Base-by-base conservation (phyloP, 352 stramenopile species). In the Phytopythium sindhum region DNA sequence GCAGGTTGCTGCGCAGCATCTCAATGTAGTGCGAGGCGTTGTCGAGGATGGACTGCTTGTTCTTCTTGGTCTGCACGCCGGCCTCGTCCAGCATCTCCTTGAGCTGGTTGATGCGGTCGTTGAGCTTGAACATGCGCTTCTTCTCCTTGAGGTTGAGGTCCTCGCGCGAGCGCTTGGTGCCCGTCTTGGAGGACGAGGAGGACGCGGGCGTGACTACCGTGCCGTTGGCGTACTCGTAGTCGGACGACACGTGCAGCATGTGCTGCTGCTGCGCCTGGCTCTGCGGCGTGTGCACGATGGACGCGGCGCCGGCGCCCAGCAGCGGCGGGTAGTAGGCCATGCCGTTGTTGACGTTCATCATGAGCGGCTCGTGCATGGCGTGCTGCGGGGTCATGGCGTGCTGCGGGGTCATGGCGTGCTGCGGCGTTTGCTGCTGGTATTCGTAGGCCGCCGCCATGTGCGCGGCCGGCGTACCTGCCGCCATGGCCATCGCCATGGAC, bases 111-210 rank as follows among this genome's bases (percentile, higher is more conserved):
- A 95, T 95, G 48, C 82, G 84, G 61, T 95, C 84, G 57, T 95
- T 95, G 5, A 95, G 78, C 79, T 95, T 95, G 63, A 91, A 93
- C 86, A 95, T 93, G 68, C 86, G 84, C 76, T 92, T 91, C 74
- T 95, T 95, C 69, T 95, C 86, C 72, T 93, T 93, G 12, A 89
- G 35, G 58, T 95, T 95, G 2, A 95, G 72, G 59, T 93, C 86
- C 58, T 95, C 82, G 14, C 86, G 79, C 5, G 79, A 91, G 42
- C 84, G 84, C 61, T 88, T 90, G 17, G 80, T 69, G 60, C 74
- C 68, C 26, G 65, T 74, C 35, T 67, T 68, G 0, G 67, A 58
- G 26, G 52, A 63, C 0, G 73, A 76, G 19, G 67, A 70, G 37
- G 56, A 63, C 31, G 28, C 29, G 29, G 72, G 72, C 37, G 78